Evolutionary conservation across 169 alveolate species (phyloP).

Genomic region (Eimeria maxima): DNA sequence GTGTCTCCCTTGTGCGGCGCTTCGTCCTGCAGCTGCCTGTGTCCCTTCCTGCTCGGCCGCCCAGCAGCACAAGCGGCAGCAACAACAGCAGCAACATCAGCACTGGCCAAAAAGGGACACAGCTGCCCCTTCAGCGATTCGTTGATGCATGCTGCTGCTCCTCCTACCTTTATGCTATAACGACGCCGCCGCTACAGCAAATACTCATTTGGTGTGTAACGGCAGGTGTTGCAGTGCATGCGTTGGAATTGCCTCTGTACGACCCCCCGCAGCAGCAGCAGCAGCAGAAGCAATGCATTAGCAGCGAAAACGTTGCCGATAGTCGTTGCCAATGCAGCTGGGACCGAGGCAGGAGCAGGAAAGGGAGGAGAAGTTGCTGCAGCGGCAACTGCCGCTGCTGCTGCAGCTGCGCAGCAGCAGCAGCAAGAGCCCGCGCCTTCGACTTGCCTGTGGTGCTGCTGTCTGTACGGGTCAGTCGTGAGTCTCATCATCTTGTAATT

Average conservation of each 20-base stretch:
- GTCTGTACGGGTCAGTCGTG: conserved; percentile 39
- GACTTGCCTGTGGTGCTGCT: conserved; percentile 71
- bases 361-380: neutral
- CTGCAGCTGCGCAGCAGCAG: conserved; percentile 37
- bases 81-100: conserved; percentile 43
- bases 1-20: conserved; percentile 13
- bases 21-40: conserved; percentile 49
- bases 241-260: conserved; percentile 60
- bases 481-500: conserved; percentile 7
- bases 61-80: conserved; percentile 7
- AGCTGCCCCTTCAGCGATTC: conserved; percentile 52
- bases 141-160: conserved; percentile 59
- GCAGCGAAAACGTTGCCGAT: neutral
- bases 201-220: conserved; percentile 33
- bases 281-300: neutral
- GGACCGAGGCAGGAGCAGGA: neutral
- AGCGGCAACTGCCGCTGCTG: conserved; percentile 54
- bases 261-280: conserved; percentile 63
- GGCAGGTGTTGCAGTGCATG: conserved; percentile 66
- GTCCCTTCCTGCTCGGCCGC: neutral
- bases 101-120: neutral
- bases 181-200: conserved; percentile 60
- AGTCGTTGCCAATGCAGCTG: conserved; percentile 4
- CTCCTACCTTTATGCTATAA: conserved; percentile 24
- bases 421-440: neutral